Conservation (phyloP, 306 rosid genomes). For the Cucurbita moschata region DNA sequence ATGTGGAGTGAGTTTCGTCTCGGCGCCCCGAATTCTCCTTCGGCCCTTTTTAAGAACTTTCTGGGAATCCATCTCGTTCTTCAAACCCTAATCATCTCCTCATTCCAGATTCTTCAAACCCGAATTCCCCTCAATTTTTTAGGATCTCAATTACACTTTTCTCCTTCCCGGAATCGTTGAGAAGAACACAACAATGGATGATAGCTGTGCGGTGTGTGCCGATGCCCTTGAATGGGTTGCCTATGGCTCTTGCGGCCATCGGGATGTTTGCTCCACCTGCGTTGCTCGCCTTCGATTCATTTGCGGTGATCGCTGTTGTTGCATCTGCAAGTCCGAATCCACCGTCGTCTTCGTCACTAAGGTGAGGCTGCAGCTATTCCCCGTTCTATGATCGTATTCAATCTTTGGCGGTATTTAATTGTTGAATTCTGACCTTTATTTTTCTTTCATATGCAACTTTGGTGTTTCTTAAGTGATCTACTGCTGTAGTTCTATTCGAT, state of each 20-base stretch:
- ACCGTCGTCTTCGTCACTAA: slow-evolving; percentile 56
- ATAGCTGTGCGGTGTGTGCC: slow-evolving; percentile 93
- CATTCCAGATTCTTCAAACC: background rate
- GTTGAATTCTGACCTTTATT: background rate
- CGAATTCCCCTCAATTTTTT: background rate
- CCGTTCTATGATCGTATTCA: background rate
- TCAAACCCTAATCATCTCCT: background rate
- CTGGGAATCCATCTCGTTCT: background rate
- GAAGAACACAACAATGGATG: slow-evolving; percentile 43
- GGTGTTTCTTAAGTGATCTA: background rate
- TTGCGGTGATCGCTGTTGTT: slow-evolving; percentile 72
- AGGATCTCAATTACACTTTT: background rate
- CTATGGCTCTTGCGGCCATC: slow-evolving; percentile 78
- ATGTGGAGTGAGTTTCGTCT: background rate
- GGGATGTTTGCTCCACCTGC: slow-evolving; percentile 93
- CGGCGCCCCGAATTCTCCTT: background rate
- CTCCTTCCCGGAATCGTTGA: background rate
- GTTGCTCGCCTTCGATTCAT: slow-evolving; percentile 93
- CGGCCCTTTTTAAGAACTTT: background rate
- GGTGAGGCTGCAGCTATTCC: slow-evolving; percentile 22
- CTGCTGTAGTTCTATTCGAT: background rate
- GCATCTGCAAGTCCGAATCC: slow-evolving; percentile 81
- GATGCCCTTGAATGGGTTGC: slow-evolving; percentile 92
- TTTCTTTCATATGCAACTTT: background rate
- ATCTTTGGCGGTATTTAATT: background rate